These are phyloP conservation scores for Phoma sp. DNA, from an alignment of 2,329 filamentous ascomycete genomes.

Conservation along the genomic window DNA sequence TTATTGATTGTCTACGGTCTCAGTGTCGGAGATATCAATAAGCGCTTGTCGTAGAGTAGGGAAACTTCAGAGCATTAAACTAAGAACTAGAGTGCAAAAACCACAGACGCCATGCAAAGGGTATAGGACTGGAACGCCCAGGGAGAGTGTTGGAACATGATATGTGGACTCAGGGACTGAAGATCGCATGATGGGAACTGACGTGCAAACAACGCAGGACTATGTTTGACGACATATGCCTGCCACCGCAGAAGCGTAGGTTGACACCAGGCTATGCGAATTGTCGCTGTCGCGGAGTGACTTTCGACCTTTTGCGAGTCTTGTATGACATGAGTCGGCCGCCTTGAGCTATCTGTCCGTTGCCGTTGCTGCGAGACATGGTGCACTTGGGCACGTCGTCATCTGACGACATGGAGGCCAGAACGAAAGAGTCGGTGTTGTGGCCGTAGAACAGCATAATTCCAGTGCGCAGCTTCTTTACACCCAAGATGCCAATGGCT, in stretches of 20 bases:
- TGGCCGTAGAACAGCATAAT: slow-evolving; percentile 92
- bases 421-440: slow-evolving; percentile 87
- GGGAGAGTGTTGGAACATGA: background rate
- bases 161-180: background rate
- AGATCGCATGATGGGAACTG: background rate
- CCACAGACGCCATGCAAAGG: slow-evolving; percentile 7
- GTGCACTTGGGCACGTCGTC: slow-evolving; percentile 79
- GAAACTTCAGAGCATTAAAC: background rate
- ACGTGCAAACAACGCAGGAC: background rate
- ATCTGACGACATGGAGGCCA: slow-evolving; percentile 85
- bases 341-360: slow-evolving; percentile 60
- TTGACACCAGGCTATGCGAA: slow-evolving; percentile 1
- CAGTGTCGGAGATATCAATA: background rate
- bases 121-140: slow-evolving; percentile 11
- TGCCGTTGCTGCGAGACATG: slow-evolving; percentile 77
- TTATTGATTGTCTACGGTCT: background rate
- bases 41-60: background rate
- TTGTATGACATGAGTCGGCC: slow-evolving; percentile 58
- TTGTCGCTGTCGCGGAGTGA: slow-evolving; percentile 13
- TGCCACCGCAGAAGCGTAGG: background rate
- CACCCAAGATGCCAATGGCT: slow-evolving; percentile 87
- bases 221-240: background rate
- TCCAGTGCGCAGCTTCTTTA: slow-evolving; percentile 81
- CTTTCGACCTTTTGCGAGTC: slow-evolving; percentile 40
- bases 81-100: background rate